phyloP scores from a whole-genome alignment of 2,329 filamentous ascomycete species.

The Polytolypa hystricis region DNA sequence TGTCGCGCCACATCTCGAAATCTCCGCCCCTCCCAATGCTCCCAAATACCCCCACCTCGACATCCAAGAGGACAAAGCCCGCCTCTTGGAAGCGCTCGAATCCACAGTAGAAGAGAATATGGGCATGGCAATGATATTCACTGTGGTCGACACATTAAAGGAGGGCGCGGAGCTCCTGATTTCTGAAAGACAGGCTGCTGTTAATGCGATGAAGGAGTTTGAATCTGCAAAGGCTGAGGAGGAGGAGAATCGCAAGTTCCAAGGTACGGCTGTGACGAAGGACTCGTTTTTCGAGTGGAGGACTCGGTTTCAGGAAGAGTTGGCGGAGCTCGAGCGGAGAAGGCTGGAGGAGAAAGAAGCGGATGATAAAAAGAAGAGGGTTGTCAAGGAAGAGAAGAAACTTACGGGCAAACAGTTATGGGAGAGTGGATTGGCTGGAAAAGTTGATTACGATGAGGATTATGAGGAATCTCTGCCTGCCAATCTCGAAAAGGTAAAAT shows the following conservation, averaged over 20 bases:
- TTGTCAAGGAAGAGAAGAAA: constrained; percentile 54
- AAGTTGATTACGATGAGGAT: constrained; percentile 55
- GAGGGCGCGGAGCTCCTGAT: constrained; percentile 84
- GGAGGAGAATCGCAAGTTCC: constrained; percentile 94
- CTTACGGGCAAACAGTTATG: constrained; percentile 66
- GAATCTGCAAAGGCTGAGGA: constrained; percentile 56
- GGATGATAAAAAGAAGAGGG: constrained; percentile 69
- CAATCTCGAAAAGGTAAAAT: constrained; percentile 59
- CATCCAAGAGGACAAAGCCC: constrained; percentile 65
- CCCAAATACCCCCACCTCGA: constrained; percentile 62
- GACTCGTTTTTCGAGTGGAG: constrained; percentile 81
- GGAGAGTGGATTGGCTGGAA: constrained; percentile 60
- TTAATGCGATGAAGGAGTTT: constrained; percentile 42
- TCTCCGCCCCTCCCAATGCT: constrained; percentile 61
- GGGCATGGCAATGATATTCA: constrained; percentile 97
- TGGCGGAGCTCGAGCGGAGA: constrained; percentile 58
- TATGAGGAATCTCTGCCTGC: constrained; percentile 51
- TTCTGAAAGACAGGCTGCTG: constrained; percentile 56
- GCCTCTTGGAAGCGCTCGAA: constrained; percentile 58
- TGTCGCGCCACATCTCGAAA: constrained; percentile 68
- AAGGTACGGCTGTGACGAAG: constrained; percentile 76
- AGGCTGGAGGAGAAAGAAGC: constrained; percentile 64
- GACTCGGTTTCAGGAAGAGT: constrained; percentile 64
- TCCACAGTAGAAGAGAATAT: constrained; percentile 81
- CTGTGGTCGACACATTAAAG: constrained; percentile 75